phyloP scores from a whole-genome alignment of 441 rosid genomes.

The Pelargonium hybrid region DNA sequence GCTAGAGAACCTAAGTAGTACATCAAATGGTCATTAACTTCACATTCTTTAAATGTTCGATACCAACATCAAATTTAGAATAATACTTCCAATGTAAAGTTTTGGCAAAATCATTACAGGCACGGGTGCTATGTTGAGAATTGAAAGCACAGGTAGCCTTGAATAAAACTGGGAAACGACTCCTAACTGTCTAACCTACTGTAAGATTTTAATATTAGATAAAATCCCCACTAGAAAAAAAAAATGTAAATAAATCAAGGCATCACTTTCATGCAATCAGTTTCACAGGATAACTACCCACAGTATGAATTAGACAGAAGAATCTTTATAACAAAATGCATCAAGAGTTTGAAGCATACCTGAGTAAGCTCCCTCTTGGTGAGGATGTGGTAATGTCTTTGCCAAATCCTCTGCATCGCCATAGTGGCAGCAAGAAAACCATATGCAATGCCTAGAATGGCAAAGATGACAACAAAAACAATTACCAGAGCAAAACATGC shows the following conservation, averaged over 20 bases:
- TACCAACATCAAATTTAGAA: not conserved
- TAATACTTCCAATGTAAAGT: not conserved
- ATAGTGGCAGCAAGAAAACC: constrained; percentile 93
- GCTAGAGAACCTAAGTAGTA: too few relatives aligned
- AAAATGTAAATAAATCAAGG: not conserved
- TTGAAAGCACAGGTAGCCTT: not conserved
- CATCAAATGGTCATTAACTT: too few relatives aligned
- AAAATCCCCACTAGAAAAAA: not conserved
- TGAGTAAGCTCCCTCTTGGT: constrained; percentile 82
- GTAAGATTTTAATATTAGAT: not conserved
- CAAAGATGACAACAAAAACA: constrained; percentile 79
- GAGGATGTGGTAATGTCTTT: constrained; percentile 87
- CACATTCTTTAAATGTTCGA: too few relatives aligned
- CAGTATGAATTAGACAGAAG: not conserved
- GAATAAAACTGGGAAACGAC: not conserved
- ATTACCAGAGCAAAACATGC: constrained; percentile 79
- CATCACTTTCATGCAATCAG: not conserved
- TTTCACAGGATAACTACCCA: not conserved
- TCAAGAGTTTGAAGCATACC: constrained; percentile 24
- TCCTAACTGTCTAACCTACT: not conserved
- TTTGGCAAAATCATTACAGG: not conserved
- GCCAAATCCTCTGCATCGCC: constrained; percentile 95
- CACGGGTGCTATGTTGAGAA: not conserved
- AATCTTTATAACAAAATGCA: not conserved
- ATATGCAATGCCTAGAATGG: constrained; percentile 83